Conservation (phyloP, 305 asterid genomes). For the Plantago coronopus region DNA sequence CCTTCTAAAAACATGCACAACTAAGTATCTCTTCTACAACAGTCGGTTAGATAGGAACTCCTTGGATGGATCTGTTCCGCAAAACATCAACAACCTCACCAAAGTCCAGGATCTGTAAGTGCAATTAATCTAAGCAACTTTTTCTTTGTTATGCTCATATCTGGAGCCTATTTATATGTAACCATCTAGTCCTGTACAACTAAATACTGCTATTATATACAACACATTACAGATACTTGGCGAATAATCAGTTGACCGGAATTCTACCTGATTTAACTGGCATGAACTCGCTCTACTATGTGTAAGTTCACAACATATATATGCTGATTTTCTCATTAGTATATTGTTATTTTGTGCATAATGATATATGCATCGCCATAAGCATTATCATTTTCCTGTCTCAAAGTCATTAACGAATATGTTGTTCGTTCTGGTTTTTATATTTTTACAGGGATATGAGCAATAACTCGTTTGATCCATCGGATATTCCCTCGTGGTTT, state of each 20-base stretch:
- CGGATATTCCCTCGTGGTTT: conserved; percentile 58
- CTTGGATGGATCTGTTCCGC: conserved; percentile 58
- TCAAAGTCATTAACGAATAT: not conserved
- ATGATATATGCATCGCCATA: not conserved
- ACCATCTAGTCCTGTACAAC: not conserved
- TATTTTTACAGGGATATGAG: conserved; percentile 65
- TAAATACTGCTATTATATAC: conserved; percentile 3
- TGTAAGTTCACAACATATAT: conserved; percentile 27
- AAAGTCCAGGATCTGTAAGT: conserved; percentile 59
- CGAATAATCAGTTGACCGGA: conserved; percentile 63
- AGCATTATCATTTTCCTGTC: not conserved
- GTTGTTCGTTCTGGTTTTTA: not conserved
- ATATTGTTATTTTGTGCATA: no score
- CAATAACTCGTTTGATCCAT: conserved; percentile 56
- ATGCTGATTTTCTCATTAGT: not conserved
- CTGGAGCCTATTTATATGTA: not conserved
- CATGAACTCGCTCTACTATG: conserved; percentile 47
- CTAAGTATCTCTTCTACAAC: conserved; percentile 22
- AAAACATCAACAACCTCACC: conserved; percentile 54
- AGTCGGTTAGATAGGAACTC: conserved; percentile 76
- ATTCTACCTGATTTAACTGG: conserved; percentile 61
- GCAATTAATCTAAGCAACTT: not conserved
- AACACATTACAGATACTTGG: conserved; percentile 40
- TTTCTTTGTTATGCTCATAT: not conserved
- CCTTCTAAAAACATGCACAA: not conserved